phyloP scores from a whole-genome alignment of 768 basidiomycete species.

The Suillus luteus region DNA sequence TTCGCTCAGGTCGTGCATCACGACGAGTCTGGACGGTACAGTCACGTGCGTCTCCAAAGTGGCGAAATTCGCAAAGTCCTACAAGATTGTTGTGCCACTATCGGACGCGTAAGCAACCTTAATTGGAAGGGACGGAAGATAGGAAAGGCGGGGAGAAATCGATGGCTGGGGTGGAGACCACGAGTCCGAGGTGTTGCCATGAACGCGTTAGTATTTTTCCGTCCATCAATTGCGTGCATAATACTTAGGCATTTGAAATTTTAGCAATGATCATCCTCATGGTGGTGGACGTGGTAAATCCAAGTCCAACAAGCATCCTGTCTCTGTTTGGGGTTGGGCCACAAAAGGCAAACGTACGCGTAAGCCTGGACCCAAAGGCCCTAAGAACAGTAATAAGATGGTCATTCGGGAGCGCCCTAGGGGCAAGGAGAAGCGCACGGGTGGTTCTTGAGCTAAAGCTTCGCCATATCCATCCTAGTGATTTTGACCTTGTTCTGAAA shows the following conservation, averaged over 20 bases:
- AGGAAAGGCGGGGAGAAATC: conserved; percentile 88
- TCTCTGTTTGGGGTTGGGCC: conserved; percentile 90
- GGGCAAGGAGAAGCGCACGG: conserved; percentile 53
- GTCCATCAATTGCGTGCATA: conserved; percentile 7
- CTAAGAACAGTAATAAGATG: conserved; percentile 88
- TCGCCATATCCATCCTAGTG: neutral
- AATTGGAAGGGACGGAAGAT: conserved; percentile 82
- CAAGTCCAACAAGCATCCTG: conserved; percentile 94
- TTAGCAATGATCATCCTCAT: conserved; percentile 87
- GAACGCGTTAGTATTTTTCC: conserved; percentile 72
- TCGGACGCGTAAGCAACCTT: conserved; percentile 90
- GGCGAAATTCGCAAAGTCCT: conserved; percentile 91
- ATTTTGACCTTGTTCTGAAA: neutral
- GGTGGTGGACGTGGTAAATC: conserved; percentile 98
- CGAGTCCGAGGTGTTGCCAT: conserved; percentile 93
- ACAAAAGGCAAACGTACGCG: conserved; percentile 93
- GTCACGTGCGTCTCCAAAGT: conserved; percentile 83
- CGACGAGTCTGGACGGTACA: conserved; percentile 69
- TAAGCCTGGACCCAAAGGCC: conserved; percentile 88
- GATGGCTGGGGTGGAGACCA: conserved; percentile 87
- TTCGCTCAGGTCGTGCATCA: conserved; percentile 82
- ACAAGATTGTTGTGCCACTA: conserved; percentile 80
- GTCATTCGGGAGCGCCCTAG: conserved; percentile 85
- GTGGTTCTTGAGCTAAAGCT: conserved; percentile 16
- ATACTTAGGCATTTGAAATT: conserved; percentile 7